These are phyloP conservation scores for Talaromyces amestolkiae DNA, from an alignment of 2,329 filamentous ascomycete species.

Conservation along the genomic window DNA sequence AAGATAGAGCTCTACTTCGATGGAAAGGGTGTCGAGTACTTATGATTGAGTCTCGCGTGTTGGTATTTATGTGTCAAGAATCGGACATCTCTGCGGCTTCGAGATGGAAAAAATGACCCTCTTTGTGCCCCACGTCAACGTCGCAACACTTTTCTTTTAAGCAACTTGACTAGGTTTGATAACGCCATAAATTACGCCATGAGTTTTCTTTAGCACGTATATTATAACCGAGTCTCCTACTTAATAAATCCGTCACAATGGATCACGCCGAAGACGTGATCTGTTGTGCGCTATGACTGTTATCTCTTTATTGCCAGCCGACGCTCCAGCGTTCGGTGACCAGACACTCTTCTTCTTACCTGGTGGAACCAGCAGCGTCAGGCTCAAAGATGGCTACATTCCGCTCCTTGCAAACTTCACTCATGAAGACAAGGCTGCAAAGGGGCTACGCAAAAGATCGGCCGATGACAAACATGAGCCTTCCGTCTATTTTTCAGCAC, in stretches of 20 bases:
- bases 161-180: not conserved
- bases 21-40: not conserved
- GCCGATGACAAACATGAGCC: not conserved
- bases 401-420: not conserved
- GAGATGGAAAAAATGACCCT: not conserved
- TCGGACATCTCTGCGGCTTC: not conserved
- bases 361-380: not conserved
- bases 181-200: slow-evolving; percentile 4
- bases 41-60: not conserved
- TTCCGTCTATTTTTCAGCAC: not conserved
- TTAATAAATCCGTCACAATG: too few species aligned
- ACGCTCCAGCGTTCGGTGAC: not conserved
- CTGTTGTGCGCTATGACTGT: not conserved
- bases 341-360: not conserved
- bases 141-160: not conserved
- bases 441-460: not conserved
- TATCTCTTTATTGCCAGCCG: not conserved
- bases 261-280: not conserved
- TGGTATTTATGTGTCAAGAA: not conserved
- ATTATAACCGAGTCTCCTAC: not conserved
- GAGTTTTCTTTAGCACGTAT: not conserved
- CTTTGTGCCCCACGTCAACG: not conserved
- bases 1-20: not conserved
- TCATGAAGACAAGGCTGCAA: not conserved
- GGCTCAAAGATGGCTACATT: not conserved